Evolutionary conservation across 805 yeast species (phyloP).

Genomic region (Saccharomycopsis javanensis): DNA sequence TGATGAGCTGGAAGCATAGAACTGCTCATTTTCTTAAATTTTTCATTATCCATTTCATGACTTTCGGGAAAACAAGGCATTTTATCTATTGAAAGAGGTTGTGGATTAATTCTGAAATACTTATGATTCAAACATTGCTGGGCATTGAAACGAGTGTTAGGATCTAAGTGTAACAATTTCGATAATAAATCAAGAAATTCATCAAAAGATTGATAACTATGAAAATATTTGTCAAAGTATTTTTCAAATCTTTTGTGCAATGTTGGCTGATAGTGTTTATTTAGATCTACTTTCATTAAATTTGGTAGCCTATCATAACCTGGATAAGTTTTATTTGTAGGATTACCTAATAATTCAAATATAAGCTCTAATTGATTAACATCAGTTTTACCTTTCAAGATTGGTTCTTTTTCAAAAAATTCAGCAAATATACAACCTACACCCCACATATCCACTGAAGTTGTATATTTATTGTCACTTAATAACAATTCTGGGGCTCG

Average conservation of each 20-base stretch:
- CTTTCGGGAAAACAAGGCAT: conserved; percentile 53
- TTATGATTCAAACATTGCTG: conserved; percentile 60
- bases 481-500: conserved; percentile 91
- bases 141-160: conserved; percentile 67
- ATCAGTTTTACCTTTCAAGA: conserved; percentile 78
- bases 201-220: conserved; percentile 10
- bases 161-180: conserved; percentile 60
- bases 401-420: conserved; percentile 71
- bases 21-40: conserved; percentile 33
- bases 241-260: conserved; percentile 40
- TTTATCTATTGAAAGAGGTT: conserved; percentile 46
- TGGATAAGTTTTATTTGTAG: conserved; percentile 31
- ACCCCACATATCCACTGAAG: conserved; percentile 98
- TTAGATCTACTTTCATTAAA: conserved; percentile 29
- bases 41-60: conserved; percentile 75
- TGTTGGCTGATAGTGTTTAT: conserved; percentile 28
- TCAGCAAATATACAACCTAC: conserved; percentile 95
- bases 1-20: not conserved
- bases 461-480: conserved; percentile 80
- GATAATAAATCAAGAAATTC: conserved; percentile 46
- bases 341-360: conserved; percentile 76
- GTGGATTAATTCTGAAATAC: conserved; percentile 60
- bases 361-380: conserved; percentile 77
- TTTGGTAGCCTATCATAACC: conserved; percentile 44
- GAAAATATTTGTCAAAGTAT: conserved; percentile 30